These are phyloP conservation scores for Lodderomyces parapsilosis DNA, from an alignment of 1,139 yeast genomes.

Conservation along the genomic window DNA sequence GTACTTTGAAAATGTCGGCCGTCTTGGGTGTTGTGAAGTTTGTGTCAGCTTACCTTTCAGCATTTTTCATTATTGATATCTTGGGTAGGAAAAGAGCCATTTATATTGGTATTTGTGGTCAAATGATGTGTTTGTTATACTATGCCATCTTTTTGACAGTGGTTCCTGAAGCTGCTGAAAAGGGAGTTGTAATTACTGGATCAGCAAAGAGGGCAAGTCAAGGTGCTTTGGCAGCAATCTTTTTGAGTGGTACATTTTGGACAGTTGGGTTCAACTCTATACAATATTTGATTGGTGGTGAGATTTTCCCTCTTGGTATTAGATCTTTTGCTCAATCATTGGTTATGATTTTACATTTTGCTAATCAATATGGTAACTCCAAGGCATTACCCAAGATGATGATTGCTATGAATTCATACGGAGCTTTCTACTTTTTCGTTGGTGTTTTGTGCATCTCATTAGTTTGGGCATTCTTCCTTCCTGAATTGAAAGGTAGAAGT, in stretches of 20 bases:
- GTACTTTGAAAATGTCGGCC: conserved; percentile 45
- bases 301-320: conserved; percentile 55
- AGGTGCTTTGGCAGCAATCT: conserved; percentile 54
- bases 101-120: conserved; percentile 39
- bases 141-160: conserved; percentile 48
- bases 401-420: conserved; percentile 45
- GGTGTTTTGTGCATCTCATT: conserved; percentile 44
- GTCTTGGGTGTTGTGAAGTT: conserved; percentile 49
- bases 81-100: conserved; percentile 44
- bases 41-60: conserved; percentile 40
- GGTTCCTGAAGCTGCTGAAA: conserved; percentile 44
- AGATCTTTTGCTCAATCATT: conserved; percentile 54
- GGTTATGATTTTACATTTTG: conserved; percentile 58
- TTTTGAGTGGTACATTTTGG: conserved; percentile 59
- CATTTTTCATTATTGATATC: conserved; percentile 47
- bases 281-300: conserved; percentile 59
- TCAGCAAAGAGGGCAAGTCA: conserved; percentile 39
- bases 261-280: conserved; percentile 59
- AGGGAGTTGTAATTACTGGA: conserved; percentile 23
- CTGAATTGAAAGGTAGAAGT: conserved; percentile 53
- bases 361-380: conserved; percentile 59
- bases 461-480: conserved; percentile 50
- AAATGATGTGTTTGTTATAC: conserved; percentile 28
- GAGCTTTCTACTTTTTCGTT: conserved; percentile 55
- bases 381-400: conserved; percentile 57